These are phyloP conservation scores for Monosporascus sp. DNA, from an alignment of 2,329 filamentous ascomycete species.

Conservation along the genomic window DNA sequence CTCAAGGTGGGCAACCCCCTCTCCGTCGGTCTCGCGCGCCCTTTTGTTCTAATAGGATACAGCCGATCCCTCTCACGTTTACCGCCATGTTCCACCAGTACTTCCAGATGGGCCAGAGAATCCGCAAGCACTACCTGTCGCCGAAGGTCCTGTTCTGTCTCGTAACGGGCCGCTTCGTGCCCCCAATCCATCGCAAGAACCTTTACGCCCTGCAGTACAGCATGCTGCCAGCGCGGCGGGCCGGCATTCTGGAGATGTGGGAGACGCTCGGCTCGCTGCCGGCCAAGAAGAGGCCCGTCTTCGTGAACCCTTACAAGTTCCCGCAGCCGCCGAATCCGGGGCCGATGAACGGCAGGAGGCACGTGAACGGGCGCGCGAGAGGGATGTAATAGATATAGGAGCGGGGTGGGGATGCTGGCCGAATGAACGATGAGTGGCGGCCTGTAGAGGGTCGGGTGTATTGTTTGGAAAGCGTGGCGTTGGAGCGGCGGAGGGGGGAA, in stretches of 20 bases:
- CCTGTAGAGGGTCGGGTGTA: too few species aligned
- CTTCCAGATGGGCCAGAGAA: slow-evolving; percentile 86
- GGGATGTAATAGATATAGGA: slow-evolving; percentile 6
- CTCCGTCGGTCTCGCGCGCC: background rate
- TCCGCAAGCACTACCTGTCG: slow-evolving; percentile 92
- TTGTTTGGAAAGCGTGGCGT: too few species aligned
- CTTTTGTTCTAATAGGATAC: slow-evolving; percentile 5
- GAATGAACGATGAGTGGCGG: too few species aligned
- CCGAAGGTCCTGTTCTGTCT: slow-evolving; percentile 84
- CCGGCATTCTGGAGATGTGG: slow-evolving; percentile 85
- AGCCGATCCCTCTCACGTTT: slow-evolving; percentile 86
- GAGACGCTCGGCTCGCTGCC: slow-evolving; percentile 54
- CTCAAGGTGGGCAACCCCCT: slow-evolving; percentile 60
- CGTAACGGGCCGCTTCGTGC: slow-evolving; percentile 85
- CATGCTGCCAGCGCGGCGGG: slow-evolving; percentile 82
- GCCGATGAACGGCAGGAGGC: slow-evolving; percentile 13
- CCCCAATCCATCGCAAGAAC: slow-evolving; percentile 89
- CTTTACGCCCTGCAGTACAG: slow-evolving; percentile 96
- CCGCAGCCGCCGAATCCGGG: slow-evolving; percentile 3
- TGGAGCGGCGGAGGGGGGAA: too few species aligned
- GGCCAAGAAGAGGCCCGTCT: slow-evolving; percentile 37
- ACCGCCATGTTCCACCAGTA: slow-evolving; percentile 97
- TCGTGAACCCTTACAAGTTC: slow-evolving; percentile 19
- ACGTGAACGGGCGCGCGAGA: slow-evolving; percentile 19
- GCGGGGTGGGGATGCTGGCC: too few species aligned